Percentiles rank a stretch among this genome's conserved stretches.
These are phyloP conservation scores for Picea abies DNA, from an alignment of 83 land plant species.

Conservation along the genomic window DNA sequence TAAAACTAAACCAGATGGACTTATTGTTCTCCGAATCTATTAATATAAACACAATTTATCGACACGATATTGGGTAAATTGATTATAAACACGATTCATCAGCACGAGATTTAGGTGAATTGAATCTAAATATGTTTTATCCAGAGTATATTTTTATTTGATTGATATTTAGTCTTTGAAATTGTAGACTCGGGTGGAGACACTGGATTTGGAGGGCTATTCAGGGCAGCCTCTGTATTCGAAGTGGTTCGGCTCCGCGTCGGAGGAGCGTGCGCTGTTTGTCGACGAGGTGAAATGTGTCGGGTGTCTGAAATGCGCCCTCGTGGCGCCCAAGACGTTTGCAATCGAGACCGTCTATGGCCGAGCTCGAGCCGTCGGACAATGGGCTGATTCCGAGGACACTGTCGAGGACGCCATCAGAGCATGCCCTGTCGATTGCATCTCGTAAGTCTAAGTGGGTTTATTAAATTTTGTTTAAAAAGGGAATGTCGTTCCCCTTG, in stretches of 20 bases:
- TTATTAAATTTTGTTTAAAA: not conserved
- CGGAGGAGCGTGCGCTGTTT: slow-evolving; percentile 81
- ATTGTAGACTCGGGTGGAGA: slow-evolving; percentile 67
- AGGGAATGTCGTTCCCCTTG: not conserved
- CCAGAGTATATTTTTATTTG: too few relatives aligned
- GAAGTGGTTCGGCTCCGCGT: slow-evolving; percentile 74
- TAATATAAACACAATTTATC: too few relatives aligned
- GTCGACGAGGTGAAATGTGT: slow-evolving; percentile 93
- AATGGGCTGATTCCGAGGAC: slow-evolving; percentile 91
- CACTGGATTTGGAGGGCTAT: slow-evolving; percentile 64
- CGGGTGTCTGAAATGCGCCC: slow-evolving; percentile 96
- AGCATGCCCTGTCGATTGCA: slow-evolving; percentile 97
- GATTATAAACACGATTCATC: too few relatives aligned
- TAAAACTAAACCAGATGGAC: too few relatives aligned
- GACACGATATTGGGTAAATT: too few relatives aligned
- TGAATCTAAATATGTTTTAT: too few relatives aligned
- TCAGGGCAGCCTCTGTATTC: slow-evolving; percentile 93
- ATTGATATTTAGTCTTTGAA: not conserved
- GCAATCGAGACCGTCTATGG: slow-evolving; percentile 88
- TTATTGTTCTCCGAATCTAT: too few relatives aligned
- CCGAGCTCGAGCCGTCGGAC: slow-evolving; percentile 90
- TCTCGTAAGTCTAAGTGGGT: slow-evolving; percentile 60
- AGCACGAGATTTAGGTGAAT: too few relatives aligned
- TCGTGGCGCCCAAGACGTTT: slow-evolving; percentile 87
- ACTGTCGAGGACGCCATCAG: slow-evolving; percentile 76